phyloP scores from a whole-genome alignment of 2,329 filamentous ascomycete genomes.

The Lojkania enalia region DNA sequence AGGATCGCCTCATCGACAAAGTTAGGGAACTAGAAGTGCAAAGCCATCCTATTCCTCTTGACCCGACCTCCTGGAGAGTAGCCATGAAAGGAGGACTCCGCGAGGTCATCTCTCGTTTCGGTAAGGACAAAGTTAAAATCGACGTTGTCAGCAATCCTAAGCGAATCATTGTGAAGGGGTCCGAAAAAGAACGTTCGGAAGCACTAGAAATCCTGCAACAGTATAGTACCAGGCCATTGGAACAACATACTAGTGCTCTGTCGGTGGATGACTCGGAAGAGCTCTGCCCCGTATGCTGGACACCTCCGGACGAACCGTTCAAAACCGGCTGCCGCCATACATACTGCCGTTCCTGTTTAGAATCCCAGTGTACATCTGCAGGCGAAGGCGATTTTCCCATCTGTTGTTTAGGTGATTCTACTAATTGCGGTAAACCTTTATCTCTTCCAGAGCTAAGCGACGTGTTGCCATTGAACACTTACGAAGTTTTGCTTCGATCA shows the following conservation, averaged over 20 bases:
- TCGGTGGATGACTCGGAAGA: slow-evolving; percentile 9
- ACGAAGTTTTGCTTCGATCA: slow-evolving; percentile 14
- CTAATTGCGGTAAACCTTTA: slow-evolving; percentile 5
- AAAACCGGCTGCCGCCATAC: slow-evolving; percentile 18
- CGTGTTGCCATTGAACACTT: slow-evolving; percentile 4
- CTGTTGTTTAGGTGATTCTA: slow-evolving; percentile 8
- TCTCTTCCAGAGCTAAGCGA: slow-evolving; percentile 7
- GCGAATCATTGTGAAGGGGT: slow-evolving; percentile 19
- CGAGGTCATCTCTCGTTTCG: slow-evolving; percentile 14
- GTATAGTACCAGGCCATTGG: slow-evolving; percentile 1
- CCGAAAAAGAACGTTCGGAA: slow-evolving; percentile 8
- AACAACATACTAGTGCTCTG: slow-evolving; percentile 4
- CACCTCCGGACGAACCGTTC: slow-evolving; percentile 11
- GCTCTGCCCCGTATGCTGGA: slow-evolving; percentile 16
- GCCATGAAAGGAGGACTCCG: slow-evolving; percentile 21
- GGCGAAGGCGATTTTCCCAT: slow-evolving; percentile 9
- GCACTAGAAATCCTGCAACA: slow-evolving; percentile 12
- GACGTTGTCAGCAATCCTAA: slow-evolving; percentile 20
- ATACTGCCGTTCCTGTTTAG: slow-evolving; percentile 20
- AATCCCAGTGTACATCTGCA: slow-evolving; percentile 16
- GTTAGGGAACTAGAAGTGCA: slow-evolving; percentile 3
- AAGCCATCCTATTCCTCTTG: slow-evolving; percentile 12
- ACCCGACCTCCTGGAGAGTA: slow-evolving; percentile 6
- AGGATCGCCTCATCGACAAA: slow-evolving; percentile 8
- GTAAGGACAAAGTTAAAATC: slow-evolving; percentile 21